Conservation (phyloP, 2,329 filamentous ascomycete genomes). For the Shiraia bambusicola region DNA sequence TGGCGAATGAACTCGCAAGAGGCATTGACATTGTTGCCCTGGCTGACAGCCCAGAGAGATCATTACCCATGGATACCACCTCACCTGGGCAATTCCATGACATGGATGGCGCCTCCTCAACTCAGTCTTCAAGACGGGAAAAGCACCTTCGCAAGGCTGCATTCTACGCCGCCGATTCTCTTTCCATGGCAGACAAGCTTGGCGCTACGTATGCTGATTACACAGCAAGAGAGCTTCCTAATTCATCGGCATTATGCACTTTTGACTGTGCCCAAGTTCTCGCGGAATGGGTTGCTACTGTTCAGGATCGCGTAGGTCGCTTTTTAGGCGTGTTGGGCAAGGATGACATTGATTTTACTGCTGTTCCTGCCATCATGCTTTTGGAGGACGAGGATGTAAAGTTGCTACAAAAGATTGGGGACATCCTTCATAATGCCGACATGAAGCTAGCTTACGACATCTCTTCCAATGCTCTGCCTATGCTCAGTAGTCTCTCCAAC, state of each 20-base stretch:
- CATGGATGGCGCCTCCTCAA: constrained; percentile 30
- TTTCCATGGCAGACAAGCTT: constrained; percentile 83
- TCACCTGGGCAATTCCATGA: constrained; percentile 33
- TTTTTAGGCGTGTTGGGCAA: constrained; percentile 85
- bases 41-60: constrained; percentile 60
- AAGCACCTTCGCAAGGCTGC: constrained; percentile 90
- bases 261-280: constrained; percentile 94
- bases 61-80: constrained; percentile 33
- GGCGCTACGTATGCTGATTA: constrained; percentile 84
- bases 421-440: constrained; percentile 75
- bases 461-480: constrained; percentile 49
- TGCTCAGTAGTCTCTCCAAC: constrained; percentile 57
- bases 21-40: constrained; percentile 76
- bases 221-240: constrained; percentile 78
- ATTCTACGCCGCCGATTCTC: constrained; percentile 88
- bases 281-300: constrained; percentile 88
- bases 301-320: constrained; percentile 90
- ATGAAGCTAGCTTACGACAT: constrained; percentile 69
- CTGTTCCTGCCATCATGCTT: constrained; percentile 85
- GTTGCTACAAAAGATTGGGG: constrained; percentile 77
- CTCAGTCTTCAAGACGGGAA: constrained; percentile 71
- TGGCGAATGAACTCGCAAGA: constrained; percentile 81
- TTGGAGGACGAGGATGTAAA: constrained; percentile 90
- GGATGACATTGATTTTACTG: constrained; percentile 73
- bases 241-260: constrained; percentile 87